Evolutionary conservation across 73 alveolate genomes (phyloP), one percentile per base, ranked within the genome.

Genomic region (Tetrahymena thermophila): DNA sequence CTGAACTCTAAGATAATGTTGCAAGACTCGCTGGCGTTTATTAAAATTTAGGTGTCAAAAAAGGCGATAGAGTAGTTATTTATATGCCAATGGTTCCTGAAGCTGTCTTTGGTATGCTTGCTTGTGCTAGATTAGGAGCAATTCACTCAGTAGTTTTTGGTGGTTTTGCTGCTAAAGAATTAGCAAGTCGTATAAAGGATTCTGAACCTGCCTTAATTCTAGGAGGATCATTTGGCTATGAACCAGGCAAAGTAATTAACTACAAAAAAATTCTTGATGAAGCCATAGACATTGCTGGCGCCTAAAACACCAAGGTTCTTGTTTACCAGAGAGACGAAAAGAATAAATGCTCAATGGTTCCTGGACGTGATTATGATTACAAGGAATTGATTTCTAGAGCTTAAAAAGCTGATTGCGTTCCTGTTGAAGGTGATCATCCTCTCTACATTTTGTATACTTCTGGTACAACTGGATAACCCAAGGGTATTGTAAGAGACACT

Each of bases 1-100:
- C 96, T 16, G 99, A 99, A 94, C 97, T 99, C 56, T 98, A 94
- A 71, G 97, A 97, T 38, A 95, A 97, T 94, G 99, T 99, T 37
- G 98, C 99, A 95, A 96, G 98, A 93, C 95, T 99, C 38, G 99
- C 99, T 15, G 98, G 96, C 40, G 98, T 99, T 35, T 96, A 96
- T 94, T 85, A 94, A 96, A 96, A 97, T 94, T 97, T 97, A 95
- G 98, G 99, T 94, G 98, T 98, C n/a, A 94, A 96, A 43, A 98
- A 98, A 96, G 99, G 99, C 6, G 99, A 99, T 94, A 89, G 99
- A 96, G 99, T 99, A 15, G 96, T 99, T 93, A 97, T 99, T 85
- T 99, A 99, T 97, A 98, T 99, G 99, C 99, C 99, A 16, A 98
- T 99, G 99, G 98, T 99, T 14, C 99, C 99, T 10, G 99, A 98